phyloP scores from a whole-genome alignment of 768 basidiomycete species.

The Agaricus blazei region DNA sequence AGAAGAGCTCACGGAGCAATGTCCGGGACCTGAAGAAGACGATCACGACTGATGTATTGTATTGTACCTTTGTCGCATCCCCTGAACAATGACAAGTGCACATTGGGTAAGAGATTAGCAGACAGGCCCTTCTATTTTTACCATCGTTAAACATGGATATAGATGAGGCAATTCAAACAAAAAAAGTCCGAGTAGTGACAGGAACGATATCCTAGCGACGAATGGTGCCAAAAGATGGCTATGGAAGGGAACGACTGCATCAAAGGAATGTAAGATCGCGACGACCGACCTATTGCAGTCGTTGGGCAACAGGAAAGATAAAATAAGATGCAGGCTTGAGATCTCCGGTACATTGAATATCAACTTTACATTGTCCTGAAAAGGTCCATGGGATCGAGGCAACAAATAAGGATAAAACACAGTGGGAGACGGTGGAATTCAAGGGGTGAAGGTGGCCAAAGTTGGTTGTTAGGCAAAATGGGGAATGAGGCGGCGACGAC shows the following conservation, averaged over 20 bases:
- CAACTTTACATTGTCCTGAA: constrained; percentile 7
- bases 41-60: constrained; percentile 60
- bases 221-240: constrained; percentile 4
- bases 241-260: constrained; percentile 4
- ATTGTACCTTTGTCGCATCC: background rate
- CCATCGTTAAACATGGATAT: background rate
- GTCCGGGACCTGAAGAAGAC: constrained; percentile 75
- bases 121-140: too few species aligned
- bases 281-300: background rate
- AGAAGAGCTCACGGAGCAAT: constrained; percentile 56
- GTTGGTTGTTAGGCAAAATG: constrained; percentile 7
- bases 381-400: background rate
- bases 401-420: background rate
- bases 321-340: background rate
- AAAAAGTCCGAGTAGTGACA: background rate
- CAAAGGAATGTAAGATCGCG: constrained; percentile 5
- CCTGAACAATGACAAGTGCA: too few species aligned
- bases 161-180: background rate
- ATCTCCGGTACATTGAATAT: background rate
- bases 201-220: constrained; percentile 4
- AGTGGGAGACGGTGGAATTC: background rate
- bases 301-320: background rate
- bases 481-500: constrained; percentile 14
- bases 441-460: background rate
- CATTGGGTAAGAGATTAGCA: too few species aligned